These are phyloP conservation scores for Parsonsia alboflavescens DNA, from an alignment of 257 asterid genomes.

Conservation along the genomic window DNA sequence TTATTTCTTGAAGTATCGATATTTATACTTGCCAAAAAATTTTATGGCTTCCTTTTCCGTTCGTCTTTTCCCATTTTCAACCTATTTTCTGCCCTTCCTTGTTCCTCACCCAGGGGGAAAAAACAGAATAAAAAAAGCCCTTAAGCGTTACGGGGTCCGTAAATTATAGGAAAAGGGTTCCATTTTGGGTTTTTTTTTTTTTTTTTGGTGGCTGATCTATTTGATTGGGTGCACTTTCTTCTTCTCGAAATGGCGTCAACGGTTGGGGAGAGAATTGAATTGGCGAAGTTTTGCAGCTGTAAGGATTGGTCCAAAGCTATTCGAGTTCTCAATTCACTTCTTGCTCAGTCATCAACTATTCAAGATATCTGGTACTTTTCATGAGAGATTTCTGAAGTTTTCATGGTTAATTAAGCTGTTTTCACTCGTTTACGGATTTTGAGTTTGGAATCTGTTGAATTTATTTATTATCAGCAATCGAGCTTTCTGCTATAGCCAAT, in stretches of 20 bases:
- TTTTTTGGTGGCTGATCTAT: slow-evolving; percentile 16
- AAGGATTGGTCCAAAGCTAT: slow-evolving; percentile 99
- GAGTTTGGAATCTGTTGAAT: slow-evolving; percentile 19
- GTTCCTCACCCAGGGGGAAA: background rate
- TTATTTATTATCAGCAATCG: slow-evolving; percentile 58
- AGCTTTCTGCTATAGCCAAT: slow-evolving; percentile 91
- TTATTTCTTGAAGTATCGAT: background rate
- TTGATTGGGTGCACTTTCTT: slow-evolving; percentile 24
- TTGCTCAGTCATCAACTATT: slow-evolving; percentile 51
- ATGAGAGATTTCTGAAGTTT: background rate
- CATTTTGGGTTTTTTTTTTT: background rate
- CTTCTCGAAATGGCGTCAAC: slow-evolving; percentile 48
- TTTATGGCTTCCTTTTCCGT: background rate
- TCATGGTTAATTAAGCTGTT: background rate
- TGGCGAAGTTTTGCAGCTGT: slow-evolving; percentile 78
- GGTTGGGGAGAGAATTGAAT: slow-evolving; percentile 63
- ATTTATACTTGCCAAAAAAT: background rate
- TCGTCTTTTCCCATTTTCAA: background rate
- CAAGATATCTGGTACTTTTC: slow-evolving; percentile 80
- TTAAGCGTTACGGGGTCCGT: slow-evolving; percentile 8
- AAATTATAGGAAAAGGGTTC: slow-evolving; percentile 12
- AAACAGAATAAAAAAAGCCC: background rate
- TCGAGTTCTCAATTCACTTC: slow-evolving; percentile 82
- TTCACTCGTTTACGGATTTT: slow-evolving; percentile 16
- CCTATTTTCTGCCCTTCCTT: background rate